Percentiles rank a stretch among this genome's conserved stretches.
These are phyloP conservation scores for Lactifluus subvellereus DNA, from an alignment of 768 basidiomycete genomes.

Conservation along the genomic window DNA sequence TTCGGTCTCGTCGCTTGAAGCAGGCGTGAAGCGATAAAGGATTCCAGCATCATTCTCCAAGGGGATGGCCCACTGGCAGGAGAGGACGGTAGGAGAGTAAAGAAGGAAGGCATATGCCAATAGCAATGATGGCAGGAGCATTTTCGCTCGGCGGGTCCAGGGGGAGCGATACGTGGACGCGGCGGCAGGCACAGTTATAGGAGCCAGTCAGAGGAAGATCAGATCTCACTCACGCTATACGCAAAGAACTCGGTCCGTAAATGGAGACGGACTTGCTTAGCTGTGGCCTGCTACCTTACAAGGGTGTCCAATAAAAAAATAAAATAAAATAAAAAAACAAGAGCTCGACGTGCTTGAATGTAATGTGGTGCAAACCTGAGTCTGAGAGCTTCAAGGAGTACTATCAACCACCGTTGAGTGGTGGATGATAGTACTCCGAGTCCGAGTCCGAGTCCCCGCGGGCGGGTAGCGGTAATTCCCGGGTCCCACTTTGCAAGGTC, in stretches of 20 bases:
- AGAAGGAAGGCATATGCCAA: background rate
- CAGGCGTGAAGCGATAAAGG: conserved; percentile 15
- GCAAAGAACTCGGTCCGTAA: no score
- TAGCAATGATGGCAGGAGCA: background rate
- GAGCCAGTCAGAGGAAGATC: background rate
- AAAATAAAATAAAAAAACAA: no score
- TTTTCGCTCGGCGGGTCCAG: background rate
- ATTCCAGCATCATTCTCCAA: background rate
- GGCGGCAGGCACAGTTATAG: background rate
- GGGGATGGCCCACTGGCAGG: conserved; percentile 6
- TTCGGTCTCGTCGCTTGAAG: conserved; percentile 3
- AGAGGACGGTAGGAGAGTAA: background rate
- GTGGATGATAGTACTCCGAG: no score
- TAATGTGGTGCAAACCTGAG: no score
- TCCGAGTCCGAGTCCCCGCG: no score
- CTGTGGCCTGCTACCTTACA: background rate
- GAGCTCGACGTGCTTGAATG: no score
- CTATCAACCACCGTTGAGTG: no score
- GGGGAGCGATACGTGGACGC: background rate
- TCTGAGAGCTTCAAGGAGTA: no score
- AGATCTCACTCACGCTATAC: background rate
- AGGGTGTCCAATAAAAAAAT: background rate
- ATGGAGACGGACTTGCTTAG: no score
- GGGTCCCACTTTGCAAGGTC: no score
- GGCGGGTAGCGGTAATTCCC: no score